Evolutionary conservation across 805 yeast genomes (phyloP).

Genomic region (Metschnikowia koreensis): DNA sequence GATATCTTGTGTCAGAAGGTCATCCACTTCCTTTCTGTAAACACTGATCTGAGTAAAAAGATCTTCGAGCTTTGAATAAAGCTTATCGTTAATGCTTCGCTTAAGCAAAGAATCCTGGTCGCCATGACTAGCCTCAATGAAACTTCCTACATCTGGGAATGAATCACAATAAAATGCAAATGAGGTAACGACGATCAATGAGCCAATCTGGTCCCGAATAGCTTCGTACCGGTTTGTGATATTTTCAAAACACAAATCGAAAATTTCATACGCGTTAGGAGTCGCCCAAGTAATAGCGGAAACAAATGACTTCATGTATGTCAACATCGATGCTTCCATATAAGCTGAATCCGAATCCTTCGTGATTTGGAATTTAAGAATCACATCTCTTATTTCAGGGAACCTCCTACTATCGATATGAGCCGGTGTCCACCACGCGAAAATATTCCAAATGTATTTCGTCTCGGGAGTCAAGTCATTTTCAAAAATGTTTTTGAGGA

Average conservation of each 20-base stretch:
- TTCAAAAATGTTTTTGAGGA: slow-evolving; percentile 46
- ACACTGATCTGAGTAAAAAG: slow-evolving; percentile 30
- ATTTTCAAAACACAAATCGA: slow-evolving; percentile 44
- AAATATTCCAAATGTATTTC: slow-evolving; percentile 68
- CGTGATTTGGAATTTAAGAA: slow-evolving; percentile 49
- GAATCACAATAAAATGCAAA: slow-evolving; percentile 44
- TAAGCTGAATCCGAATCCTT: slow-evolving; percentile 59
- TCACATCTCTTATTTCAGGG: slow-evolving; percentile 46
- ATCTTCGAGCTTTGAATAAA: slow-evolving; percentile 36
- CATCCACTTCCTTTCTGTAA: slow-evolving; percentile 37
- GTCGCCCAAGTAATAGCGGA: slow-evolving; percentile 55
- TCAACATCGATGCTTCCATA: slow-evolving; percentile 58
- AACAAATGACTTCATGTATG: slow-evolving; percentile 51
- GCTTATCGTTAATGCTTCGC: slow-evolving; percentile 19
- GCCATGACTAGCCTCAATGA: slow-evolving; percentile 34
- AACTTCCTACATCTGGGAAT: slow-evolving; percentile 34
- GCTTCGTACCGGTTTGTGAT: slow-evolving; percentile 68
- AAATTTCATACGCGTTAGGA: slow-evolving; percentile 45
- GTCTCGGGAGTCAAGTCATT: slow-evolving; percentile 73
- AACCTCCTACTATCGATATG: slow-evolving; percentile 68
- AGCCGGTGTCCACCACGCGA: slow-evolving; percentile 71
- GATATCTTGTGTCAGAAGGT: slow-evolving; percentile 52
- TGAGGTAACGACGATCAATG: slow-evolving; percentile 50
- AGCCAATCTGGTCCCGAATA: slow-evolving; percentile 68
- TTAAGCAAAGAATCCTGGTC: slow-evolving; percentile 8